Conservation (phyloP, 2,329 filamentous ascomycete species). For the Aureobasidium sp. region DNA sequence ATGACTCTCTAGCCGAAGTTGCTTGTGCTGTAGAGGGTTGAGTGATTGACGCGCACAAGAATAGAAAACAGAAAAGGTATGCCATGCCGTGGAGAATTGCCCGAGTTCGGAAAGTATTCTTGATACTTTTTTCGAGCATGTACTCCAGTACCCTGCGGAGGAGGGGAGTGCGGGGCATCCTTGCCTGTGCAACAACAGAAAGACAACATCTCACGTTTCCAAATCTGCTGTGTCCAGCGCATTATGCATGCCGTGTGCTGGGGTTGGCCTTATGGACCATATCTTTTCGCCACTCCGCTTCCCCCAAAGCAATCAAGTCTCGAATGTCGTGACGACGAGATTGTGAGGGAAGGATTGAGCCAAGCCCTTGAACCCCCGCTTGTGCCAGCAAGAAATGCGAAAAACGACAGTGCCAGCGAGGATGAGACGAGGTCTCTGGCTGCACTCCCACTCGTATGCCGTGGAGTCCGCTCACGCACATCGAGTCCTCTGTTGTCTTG, state of each 20-base stretch:
- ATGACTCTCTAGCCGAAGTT: slow-evolving; percentile 2
- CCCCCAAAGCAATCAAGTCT: background rate
- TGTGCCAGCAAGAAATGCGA: background rate
- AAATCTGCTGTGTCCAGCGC: background rate
- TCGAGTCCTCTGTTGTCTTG: background rate
- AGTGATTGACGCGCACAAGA: background rate
- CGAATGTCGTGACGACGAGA: background rate
- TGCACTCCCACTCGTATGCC: background rate
- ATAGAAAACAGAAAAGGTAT: background rate
- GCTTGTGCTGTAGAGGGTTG: background rate
- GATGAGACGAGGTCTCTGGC: background rate
- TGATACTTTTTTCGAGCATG: background rate
- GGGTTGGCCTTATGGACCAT: background rate
- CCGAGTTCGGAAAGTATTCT: slow-evolving; percentile 1
- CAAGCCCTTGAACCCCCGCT: background rate
- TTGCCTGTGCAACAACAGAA: background rate
- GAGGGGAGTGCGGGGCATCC: slow-evolving; percentile 6
- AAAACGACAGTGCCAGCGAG: background rate
- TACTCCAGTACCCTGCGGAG: background rate
- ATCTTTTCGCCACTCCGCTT: background rate
- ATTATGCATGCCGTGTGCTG: background rate
- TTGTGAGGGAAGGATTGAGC: background rate
- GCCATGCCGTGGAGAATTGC: background rate
- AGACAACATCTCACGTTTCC: background rate
- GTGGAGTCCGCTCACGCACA: background rate